Evolutionary conservation across 2,329 filamentous ascomycete species (phyloP).

Genomic region (Exutisphaerella laricina): DNA sequence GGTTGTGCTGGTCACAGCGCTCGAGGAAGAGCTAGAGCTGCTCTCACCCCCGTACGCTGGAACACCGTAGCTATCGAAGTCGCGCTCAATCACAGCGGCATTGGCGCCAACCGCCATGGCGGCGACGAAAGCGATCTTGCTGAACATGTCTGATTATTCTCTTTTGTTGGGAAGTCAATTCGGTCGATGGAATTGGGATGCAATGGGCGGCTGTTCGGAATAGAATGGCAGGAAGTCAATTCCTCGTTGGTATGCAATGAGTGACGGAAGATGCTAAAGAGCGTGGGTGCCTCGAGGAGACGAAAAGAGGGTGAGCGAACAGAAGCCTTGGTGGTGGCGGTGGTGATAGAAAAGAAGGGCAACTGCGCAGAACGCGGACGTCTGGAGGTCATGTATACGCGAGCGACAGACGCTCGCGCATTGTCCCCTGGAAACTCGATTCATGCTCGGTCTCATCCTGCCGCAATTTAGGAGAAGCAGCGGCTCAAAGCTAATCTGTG

Average conservation of each 20-base stretch:
- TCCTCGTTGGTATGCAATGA: conserved; percentile 25
- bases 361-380: conserved; percentile 1
- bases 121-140: conserved; percentile 29
- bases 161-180: conserved; percentile 13
- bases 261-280: conserved; percentile 31
- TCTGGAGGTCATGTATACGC: conserved; percentile 5
- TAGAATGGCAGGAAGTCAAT: conserved; percentile 21
- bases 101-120: conserved; percentile 26
- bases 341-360: conserved; percentile 13
- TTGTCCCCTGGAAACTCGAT: conserved; percentile 14
- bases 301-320: conserved; percentile 25
- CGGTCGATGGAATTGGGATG: conserved; percentile 11
- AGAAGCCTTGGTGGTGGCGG: conserved; percentile 22
- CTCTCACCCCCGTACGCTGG: conserved; percentile 14
- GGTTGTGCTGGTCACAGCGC: too few species aligned
- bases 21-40: conserved; percentile 9
- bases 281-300: conserved; percentile 31
- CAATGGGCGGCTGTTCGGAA: conserved; percentile 10
- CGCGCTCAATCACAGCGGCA: conserved; percentile 13
- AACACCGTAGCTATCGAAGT: conserved; percentile 15
- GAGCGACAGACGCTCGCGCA: conserved; percentile 7
- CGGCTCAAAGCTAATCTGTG: conserved; percentile 17
- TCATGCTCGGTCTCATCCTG: conserved; percentile 15
- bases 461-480: conserved; percentile 14
- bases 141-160: too few species aligned